Evolutionary conservation across 805 yeast genomes (phyloP), one percentile per base, ranked within the genome.

Genomic region (Saturnispora galanensis): DNA sequence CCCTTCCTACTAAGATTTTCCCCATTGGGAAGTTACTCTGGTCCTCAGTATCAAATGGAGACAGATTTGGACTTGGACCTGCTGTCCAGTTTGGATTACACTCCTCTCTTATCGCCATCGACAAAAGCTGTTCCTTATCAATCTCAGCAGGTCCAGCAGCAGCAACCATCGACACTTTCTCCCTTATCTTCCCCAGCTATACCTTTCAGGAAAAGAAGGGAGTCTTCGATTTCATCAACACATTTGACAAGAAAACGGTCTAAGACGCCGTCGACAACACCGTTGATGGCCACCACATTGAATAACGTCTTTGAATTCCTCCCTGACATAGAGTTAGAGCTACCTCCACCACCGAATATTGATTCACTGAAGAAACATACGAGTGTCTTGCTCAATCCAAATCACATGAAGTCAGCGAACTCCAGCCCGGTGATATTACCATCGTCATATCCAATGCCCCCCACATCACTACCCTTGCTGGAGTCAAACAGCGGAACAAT

Each of bases 31-130:
- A 21, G 26, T 21, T 5, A 21, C 26, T 5, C 26, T 21, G 26
- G 26, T 15, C 18, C 18, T 35, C 21, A 10, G 10, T 35, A 10
- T 28, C n/a, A n/a, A 35, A 42, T 42, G 45, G 45, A 42, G 15
- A n/a, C 33, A 8, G 45, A 42, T 31, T 31, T 42, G 28, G 45
- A 42, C 34, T 35, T 42, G 26, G 45, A 42, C 13, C n/a, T 76
- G 2, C 62, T 77, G 37, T 78, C 81, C 1, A 81, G 76, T 48
- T 76, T 75, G 41, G 75, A 75, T 5, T 84, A 81, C 61, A 84
- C 93, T 1, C 93, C 94, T 0, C 67, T 84, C 48, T 75, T 81
- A 1, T 81, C 89, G 2, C 94, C 94, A 0, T 80, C 84, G 21
- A 21, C 26, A 21, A 21, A 21, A 21, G 26, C 26, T 4, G 26